These are phyloP conservation scores for Microbotryomycetes sp. DNA, from an alignment of 1,284 basidiomycete genomes.

Conservation along the genomic window DNA sequence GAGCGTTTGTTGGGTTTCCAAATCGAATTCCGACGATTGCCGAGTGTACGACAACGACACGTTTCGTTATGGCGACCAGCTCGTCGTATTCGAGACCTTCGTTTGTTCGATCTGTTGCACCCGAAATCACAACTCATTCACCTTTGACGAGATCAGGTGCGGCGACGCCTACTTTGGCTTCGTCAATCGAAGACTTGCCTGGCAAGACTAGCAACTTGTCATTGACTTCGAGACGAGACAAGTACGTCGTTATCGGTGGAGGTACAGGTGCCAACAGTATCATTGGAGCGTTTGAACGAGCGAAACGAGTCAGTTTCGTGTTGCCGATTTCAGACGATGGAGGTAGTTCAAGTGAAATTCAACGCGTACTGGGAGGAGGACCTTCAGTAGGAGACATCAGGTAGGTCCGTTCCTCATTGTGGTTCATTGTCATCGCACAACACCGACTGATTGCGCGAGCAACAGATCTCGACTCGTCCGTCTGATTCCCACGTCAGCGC, in stretches of 20 bases:
- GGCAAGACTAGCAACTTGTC: neutral
- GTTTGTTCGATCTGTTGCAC: neutral
- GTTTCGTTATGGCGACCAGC: neutral
- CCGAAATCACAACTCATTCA: neutral
- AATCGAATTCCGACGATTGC: neutral
- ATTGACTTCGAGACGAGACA: neutral
- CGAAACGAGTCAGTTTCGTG: conserved; percentile 35
- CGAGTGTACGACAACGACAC: neutral
- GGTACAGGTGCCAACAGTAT: conserved; percentile 51
- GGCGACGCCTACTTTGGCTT: neutral
- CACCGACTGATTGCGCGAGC: neutral
- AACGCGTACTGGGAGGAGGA: conserved; percentile 47
- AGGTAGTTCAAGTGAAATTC: conserved; percentile 46
- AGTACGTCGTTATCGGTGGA: conserved; percentile 47
- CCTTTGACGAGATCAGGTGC: neutral
- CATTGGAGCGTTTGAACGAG: conserved; percentile 47
- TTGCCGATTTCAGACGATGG: conserved; percentile 51
- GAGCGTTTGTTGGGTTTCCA: neutral
- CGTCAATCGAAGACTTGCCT: neutral
- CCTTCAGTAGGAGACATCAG: conserved; percentile 42
- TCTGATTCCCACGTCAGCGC: conserved; percentile 45
- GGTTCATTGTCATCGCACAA: neutral
- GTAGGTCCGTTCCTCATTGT: neutral
- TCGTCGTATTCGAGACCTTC: neutral
- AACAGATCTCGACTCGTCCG: conserved; percentile 49